Evolutionary conservation across 2,329 filamentous ascomycete species (phyloP), one percentile per base, ranked within the genome.

Genomic region (Exophiala aquamarina): DNA sequence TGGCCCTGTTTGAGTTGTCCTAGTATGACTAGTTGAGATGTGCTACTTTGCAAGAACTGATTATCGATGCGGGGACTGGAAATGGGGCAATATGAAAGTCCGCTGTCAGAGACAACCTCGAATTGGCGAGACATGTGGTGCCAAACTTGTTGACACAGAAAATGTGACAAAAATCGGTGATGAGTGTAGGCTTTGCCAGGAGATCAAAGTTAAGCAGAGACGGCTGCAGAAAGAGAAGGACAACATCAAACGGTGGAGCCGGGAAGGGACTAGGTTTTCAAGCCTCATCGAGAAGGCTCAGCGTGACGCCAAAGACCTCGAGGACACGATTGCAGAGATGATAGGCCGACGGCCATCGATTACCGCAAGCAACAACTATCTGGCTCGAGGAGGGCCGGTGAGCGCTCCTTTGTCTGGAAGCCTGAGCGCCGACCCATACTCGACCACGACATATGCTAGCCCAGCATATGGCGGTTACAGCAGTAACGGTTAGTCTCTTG

Each of bases 51-150:
- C 49, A 6, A 42, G 48, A 19, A 54, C 45, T 6, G 48, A 50
- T 26, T 59, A 37, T 40, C 10, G 26, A 4, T 59, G 57, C 41
- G 51, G 56, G 29, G 57, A 59, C 37, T 58, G 56, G 56, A 57
- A 45, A 53, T 59, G 57, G 57, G 57, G 57, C n/a, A 59, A 59
- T 42, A 57, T 59, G 57, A 57, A 56, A 46, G 41, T 54, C 20
- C 50, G 56, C 33, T 59, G 57, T 46, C 49, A 39, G 35, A 54
- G 52, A 26, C 51, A 59, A 39, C 56, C 54, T 43, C 54, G 57
- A 5, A 59, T 58, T 8, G 57, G 57, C 37, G 57, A 59, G 39
- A 53, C 47, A 17, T 59, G 57, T 38, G 54, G 56, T 20, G 48
- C 51, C 11, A 57, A 50, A 33, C 43, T 58, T 4, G 36, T 47